Evolutionary conservation across 2,329 filamentous ascomycete species (phyloP).

Genomic region (Exophiala sp.): DNA sequence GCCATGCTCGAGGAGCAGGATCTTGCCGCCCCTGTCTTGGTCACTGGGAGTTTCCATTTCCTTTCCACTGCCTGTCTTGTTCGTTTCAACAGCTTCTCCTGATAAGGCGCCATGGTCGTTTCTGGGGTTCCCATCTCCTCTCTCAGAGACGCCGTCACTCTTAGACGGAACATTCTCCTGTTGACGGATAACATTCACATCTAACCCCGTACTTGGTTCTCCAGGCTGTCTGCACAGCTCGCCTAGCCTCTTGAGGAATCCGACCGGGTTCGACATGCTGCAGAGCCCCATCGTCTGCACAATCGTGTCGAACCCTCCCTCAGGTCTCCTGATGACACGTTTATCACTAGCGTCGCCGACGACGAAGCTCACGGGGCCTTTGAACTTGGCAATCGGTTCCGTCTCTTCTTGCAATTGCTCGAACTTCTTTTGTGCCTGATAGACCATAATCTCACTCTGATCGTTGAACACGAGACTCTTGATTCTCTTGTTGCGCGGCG

Average conservation of each 20-base stretch:
- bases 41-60: too few relatives aligned
- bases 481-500: constrained; percentile 32
- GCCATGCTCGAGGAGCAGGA: constrained; percentile 47
- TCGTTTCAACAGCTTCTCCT: constrained; percentile 34
- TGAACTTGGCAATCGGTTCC: constrained; percentile 12
- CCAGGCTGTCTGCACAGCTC: constrained; percentile 27
- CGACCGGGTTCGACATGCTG: constrained; percentile 34
- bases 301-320: constrained; percentile 41
- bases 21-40: constrained; percentile 35
- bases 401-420: constrained; percentile 25
- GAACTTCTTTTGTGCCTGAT: constrained; percentile 43
- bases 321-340: constrained; percentile 19
- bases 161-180: too few relatives aligned
- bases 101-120: too few relatives aligned
- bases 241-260: constrained; percentile 21
- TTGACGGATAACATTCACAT: neutral
- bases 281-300: constrained; percentile 49
- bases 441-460: constrained; percentile 45
- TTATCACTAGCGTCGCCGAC: constrained; percentile 23
- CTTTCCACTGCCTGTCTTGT: constrained; percentile 26
- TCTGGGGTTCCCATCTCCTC: too few relatives aligned
- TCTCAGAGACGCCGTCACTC: too few relatives aligned
- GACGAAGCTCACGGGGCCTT: constrained; percentile 24
- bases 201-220: constrained; percentile 17
- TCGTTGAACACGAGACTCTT: constrained; percentile 45